Conservation (phyloP, 371 early-diverging fungal species). For the Apophysomyces ossiformis region DNA sequence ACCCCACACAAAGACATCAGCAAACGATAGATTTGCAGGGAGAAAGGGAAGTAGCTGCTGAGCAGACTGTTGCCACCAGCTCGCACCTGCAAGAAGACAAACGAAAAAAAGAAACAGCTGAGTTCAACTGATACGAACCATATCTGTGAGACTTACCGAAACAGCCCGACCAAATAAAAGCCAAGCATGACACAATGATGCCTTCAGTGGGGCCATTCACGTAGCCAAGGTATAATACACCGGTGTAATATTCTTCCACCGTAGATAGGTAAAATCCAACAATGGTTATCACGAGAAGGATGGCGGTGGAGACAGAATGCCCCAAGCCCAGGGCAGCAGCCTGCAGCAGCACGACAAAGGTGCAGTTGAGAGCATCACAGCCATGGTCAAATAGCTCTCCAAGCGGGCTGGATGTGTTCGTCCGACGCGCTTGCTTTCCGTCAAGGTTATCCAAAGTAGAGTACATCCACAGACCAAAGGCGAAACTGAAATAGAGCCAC, state of each 20-base stretch:
- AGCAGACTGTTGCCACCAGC: conserved; percentile 6
- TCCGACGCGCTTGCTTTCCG: conserved; percentile 98
- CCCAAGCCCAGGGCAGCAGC: conserved; percentile 87
- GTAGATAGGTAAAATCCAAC: conserved; percentile 92
- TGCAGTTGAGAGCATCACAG: conserved; percentile 92
- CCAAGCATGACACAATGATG: conserved; percentile 74
- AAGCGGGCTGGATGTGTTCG: conserved; percentile 89
- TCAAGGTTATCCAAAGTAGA: conserved; percentile 98
- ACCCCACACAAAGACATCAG: conserved; percentile 28
- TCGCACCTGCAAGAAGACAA: not conserved
- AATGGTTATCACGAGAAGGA: conserved; percentile 70
- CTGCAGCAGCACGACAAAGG: conserved; percentile 84
- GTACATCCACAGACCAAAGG: conserved; percentile 91
- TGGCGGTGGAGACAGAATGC: conserved; percentile 66
- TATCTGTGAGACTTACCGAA: conserved; percentile 34
- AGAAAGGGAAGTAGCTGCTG: conserved; percentile 13
- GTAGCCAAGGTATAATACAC: conserved; percentile 88
- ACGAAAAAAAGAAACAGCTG: not conserved
- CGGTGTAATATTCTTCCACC: conserved; percentile 97
- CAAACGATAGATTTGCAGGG: conserved; percentile 20
- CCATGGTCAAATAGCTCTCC: conserved; percentile 97
- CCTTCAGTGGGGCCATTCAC: conserved; percentile 98
- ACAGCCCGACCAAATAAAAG: conserved; percentile 76
- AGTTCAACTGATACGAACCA: not conserved
- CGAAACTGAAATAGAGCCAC: conserved; percentile 91